A percentile compares a stretch with the other conserved stretches of the same genome.
phyloP scores from a whole-genome alignment of 208 protist species.

The Crithidia bombi region DNA sequence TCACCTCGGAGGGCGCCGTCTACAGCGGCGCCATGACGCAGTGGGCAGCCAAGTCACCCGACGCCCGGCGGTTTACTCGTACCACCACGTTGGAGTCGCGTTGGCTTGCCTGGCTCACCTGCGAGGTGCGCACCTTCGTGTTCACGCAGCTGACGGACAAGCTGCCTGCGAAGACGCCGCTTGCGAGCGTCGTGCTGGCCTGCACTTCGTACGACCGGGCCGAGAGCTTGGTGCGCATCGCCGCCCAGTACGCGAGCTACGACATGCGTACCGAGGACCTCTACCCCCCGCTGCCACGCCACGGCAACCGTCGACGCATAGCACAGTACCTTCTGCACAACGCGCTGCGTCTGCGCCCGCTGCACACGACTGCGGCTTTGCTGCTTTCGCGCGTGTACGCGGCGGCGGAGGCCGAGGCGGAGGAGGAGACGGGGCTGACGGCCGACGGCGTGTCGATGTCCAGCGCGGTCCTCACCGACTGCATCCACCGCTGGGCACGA shows the following conservation, averaged over 20 bases:
- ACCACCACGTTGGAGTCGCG: slow-evolving; percentile 23
- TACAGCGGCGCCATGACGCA: slow-evolving; percentile 6
- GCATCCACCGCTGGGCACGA: slow-evolving; percentile 30
- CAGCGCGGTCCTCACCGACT: slow-evolving; percentile 26
- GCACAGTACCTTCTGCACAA: slow-evolving; percentile 36
- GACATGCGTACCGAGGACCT: slow-evolving; percentile 25
- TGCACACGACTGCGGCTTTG: slow-evolving; percentile 27
- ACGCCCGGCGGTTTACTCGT: slow-evolving; percentile 13
- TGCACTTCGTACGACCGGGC: slow-evolving; percentile 12
- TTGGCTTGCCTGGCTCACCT: slow-evolving; percentile 34
- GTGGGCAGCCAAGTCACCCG: slow-evolving; percentile 6
- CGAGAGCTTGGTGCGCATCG: slow-evolving; percentile 29
- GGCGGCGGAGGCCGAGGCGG: slow-evolving; percentile 6
- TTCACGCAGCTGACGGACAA: slow-evolving; percentile 25
- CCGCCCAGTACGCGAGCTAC: slow-evolving; percentile 29
- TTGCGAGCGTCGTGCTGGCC: slow-evolving; percentile 17
- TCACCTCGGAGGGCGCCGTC: slow-evolving; percentile 3
- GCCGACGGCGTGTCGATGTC: slow-evolving; percentile 1
- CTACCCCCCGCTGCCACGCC: slow-evolving; percentile 14
- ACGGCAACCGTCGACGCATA: slow-evolving; percentile 15
- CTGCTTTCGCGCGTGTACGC: slow-evolving; percentile 38
- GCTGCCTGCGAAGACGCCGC: slow-evolving; percentile 5
- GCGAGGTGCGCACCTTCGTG: slow-evolving; percentile 29
- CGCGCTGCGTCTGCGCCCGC: slow-evolving; percentile 27
- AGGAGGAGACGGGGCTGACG: not conserved